Evolutionary conservation across 305 asterid genomes (phyloP).

Genomic region (Stenogyne calaminthoides): DNA sequence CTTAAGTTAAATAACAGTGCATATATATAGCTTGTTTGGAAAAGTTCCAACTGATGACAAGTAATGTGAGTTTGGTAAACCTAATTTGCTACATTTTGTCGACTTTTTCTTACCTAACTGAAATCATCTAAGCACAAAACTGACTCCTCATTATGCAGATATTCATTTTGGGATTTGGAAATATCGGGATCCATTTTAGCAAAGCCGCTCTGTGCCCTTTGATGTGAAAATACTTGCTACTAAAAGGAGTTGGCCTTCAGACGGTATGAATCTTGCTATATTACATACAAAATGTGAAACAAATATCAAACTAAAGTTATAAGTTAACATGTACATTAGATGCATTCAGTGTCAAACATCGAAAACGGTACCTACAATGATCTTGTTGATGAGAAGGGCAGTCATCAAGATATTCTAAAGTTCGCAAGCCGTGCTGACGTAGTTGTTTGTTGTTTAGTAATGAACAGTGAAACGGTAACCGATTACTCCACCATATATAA

Average conservation of each 20-base stretch:
- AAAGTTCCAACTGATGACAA: background rate
- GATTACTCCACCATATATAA: background rate
- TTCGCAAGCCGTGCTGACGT: constrained; percentile 82
- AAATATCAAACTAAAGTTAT: constrained; percentile 3
- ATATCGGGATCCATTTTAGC: constrained; percentile 84
- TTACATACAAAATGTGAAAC: background rate
- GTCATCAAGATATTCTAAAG: constrained; percentile 62
- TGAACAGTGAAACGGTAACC: constrained; percentile 80
- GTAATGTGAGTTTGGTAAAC: background rate
- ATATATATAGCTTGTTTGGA: background rate
- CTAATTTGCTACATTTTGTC: constrained; percentile 11
- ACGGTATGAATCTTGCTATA: constrained; percentile 44
- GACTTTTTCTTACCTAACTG: constrained; percentile 13
- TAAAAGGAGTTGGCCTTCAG: constrained; percentile 77
- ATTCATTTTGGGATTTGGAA: constrained; percentile 83
- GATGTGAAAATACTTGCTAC: constrained; percentile 94
- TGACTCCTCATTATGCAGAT: constrained; percentile 41
- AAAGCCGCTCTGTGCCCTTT: constrained; percentile 82
- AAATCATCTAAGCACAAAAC: background rate
- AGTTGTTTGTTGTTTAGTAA: constrained; percentile 77
- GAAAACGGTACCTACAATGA: constrained; percentile 40
- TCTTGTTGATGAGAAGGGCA: constrained; percentile 87
- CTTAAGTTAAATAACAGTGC: background rate
- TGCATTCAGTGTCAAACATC: constrained; percentile 27
- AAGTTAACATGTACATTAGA: constrained; percentile 22